phyloP scores from a whole-genome alignment of 2,329 filamentous ascomycete genomes.

The Colletotrichum spinosum region DNA sequence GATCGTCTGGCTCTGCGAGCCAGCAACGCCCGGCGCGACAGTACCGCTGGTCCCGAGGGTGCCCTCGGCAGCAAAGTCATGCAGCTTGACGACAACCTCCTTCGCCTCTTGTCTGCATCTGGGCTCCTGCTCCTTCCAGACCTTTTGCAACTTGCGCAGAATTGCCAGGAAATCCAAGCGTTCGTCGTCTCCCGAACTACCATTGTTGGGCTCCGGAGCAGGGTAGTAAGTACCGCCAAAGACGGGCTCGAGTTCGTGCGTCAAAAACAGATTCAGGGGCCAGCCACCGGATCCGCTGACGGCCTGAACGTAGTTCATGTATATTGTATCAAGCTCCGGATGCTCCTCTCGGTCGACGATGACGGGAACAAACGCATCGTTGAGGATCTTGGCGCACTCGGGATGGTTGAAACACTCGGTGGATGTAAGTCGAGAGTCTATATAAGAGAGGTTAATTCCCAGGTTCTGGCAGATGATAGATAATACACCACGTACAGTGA shows the following conservation, averaged over 20 bases:
- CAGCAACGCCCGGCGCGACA: conserved; percentile 35
- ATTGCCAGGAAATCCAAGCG: conserved; percentile 87
- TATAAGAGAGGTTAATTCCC: conserved; percentile 12
- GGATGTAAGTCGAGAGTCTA: conserved; percentile 90
- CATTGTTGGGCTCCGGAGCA: conserved; percentile 73
- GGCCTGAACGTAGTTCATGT: conserved; percentile 98
- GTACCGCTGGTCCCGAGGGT: conserved; percentile 66
- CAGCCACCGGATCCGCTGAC: conserved; percentile 91
- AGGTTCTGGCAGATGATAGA: not conserved
- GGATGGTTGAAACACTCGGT: conserved; percentile 90
- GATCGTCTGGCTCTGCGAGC: conserved; percentile 30
- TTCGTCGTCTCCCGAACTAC: conserved; percentile 61
- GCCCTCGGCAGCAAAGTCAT: conserved; percentile 90
- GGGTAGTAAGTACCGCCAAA: conserved; percentile 98
- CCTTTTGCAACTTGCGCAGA: conserved; percentile 77
- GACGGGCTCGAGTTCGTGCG: conserved; percentile 90
- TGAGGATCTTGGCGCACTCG: conserved; percentile 84
- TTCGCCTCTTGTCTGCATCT: conserved; percentile 85
- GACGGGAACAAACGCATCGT: conserved; percentile 89
- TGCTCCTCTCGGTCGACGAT: conserved; percentile 94
- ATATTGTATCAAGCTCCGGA: conserved; percentile 93
- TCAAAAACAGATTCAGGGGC: conserved; percentile 97
- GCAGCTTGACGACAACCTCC: conserved; percentile 83
- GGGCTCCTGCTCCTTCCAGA: conserved; percentile 87
- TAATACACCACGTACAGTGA: conserved; percentile 75